Evolutionary conservation across 176 grass and related monocot genomes (phyloP).

Genomic region (Rhynchospora tenuis): DNA sequence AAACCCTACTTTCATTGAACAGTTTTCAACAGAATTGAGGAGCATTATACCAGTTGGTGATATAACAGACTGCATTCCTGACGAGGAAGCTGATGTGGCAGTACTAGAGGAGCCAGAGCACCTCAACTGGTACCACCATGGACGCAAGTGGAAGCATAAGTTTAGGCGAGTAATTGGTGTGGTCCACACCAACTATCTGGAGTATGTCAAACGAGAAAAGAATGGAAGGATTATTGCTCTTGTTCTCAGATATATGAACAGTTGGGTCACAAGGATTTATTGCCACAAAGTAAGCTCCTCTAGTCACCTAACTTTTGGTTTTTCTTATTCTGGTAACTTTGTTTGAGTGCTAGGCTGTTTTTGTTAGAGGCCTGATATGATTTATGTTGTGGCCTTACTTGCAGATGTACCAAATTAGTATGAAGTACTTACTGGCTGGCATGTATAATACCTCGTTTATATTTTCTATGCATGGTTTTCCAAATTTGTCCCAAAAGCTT

Average conservation of each 20-base stretch:
- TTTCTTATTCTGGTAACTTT: background rate
- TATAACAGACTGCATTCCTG: constrained; percentile 74
- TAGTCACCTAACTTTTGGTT: background rate
- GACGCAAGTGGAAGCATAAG: constrained; percentile 81
- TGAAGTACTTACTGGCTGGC: background rate
- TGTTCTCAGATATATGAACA: constrained; percentile 68
- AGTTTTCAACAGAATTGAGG: constrained; percentile 93
- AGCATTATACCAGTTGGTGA: constrained; percentile 90
- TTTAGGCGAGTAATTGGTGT: constrained; percentile 82
- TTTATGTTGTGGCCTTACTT: background rate
- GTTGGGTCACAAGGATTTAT: constrained; percentile 88
- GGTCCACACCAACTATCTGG: constrained; percentile 96
- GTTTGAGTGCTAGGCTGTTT: background rate
- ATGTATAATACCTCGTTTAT: background rate
- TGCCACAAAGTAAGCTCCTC: constrained; percentile 85
- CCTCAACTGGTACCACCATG: constrained; percentile 96
- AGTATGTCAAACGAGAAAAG: constrained; percentile 95
- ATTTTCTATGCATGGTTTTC: background rate
- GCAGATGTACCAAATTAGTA: background rate
- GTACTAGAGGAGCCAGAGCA: constrained; percentile 95
- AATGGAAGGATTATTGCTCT: constrained; percentile 73
- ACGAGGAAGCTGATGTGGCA: constrained; percentile 81
- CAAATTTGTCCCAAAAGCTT: background rate
- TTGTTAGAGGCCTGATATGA: constrained; percentile 1
- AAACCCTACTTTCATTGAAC: constrained; percentile 1